phyloP scores from a whole-genome alignment of 352 stramenopile species.

The Pythium folliculosum region DNA sequence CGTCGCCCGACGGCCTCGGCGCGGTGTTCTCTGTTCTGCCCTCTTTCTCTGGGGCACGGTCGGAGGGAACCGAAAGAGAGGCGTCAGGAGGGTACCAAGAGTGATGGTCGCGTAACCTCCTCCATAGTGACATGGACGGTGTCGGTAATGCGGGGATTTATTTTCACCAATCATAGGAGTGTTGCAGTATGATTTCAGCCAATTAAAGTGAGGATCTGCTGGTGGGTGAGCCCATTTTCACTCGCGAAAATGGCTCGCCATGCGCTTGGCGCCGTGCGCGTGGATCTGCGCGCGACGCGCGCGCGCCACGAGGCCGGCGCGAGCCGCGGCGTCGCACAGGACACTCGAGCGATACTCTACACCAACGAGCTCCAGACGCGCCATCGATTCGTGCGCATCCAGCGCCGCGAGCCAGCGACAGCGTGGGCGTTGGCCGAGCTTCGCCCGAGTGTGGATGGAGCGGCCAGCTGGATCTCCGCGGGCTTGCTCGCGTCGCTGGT shows the following conservation, averaged over 20 bases:
- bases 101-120: slow-evolving; percentile 19
- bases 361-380: slow-evolving; percentile 14
- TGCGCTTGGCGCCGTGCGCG: slow-evolving; percentile 12
- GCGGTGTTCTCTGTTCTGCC: background rate
- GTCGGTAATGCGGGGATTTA: slow-evolving; percentile 8
- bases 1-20: background rate
- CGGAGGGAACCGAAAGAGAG: background rate
- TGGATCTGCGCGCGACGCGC: slow-evolving; percentile 17
- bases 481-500: slow-evolving; percentile 17
- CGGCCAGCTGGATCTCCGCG: slow-evolving; percentile 17
- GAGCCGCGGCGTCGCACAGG: slow-evolving; percentile 14
- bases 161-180: slow-evolving; percentile 1
- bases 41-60: background rate
- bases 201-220: background rate
- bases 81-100: slow-evolving; percentile 4
- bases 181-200: background rate
- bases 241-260: slow-evolving; percentile 1
- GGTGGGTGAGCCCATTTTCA: background rate
- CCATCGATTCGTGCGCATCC: slow-evolving; percentile 28
- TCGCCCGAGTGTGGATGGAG: slow-evolving; percentile 6
- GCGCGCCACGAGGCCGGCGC: slow-evolving; percentile 15
- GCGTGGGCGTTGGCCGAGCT: slow-evolving; percentile 13
- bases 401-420: background rate
- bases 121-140: background rate
- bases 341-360: slow-evolving; percentile 22